A percentile compares a stretch with the other conserved stretches of the same genome.
Evolutionary conservation across 257 asterid species (phyloP).

Genomic region (Striga asiatica): DNA sequence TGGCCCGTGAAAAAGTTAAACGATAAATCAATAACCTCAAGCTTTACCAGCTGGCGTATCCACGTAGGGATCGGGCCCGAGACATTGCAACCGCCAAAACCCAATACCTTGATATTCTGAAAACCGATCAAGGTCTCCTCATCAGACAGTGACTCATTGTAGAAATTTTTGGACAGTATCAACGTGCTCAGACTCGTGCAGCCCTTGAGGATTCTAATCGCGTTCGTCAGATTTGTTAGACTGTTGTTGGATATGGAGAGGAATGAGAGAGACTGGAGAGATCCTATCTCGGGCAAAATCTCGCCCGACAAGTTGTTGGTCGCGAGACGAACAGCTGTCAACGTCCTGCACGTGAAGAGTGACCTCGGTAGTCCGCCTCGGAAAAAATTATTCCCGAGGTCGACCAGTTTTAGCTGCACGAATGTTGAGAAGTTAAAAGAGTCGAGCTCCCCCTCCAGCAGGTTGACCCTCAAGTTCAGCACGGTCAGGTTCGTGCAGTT

Average conservation of each 20-base stretch:
- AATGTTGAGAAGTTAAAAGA: constrained; percentile 64
- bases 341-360: constrained; percentile 63
- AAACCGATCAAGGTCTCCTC: constrained; percentile 28
- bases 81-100: constrained; percentile 63
- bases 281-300: constrained; percentile 40
- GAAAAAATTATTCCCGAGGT: constrained; percentile 72
- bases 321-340: constrained; percentile 69
- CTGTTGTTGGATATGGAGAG: constrained; percentile 81
- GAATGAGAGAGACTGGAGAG: constrained; percentile 59
- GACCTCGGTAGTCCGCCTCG: constrained; percentile 53
- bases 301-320: constrained; percentile 59
- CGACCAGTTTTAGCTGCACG: constrained; percentile 40
- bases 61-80: constrained; percentile 64
- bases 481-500: constrained; percentile 51
- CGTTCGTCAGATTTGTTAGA: constrained; percentile 54
- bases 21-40: constrained; percentile 75
- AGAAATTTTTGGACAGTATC: constrained; percentile 62
- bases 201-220: constrained; percentile 47
- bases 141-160: constrained; percentile 49
- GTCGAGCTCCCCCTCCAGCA: constrained; percentile 62
- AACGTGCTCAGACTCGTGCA: constrained; percentile 67
- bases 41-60: constrained; percentile 38
- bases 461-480: constrained; percentile 68
- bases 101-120: constrained; percentile 57
- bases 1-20: constrained; percentile 44